Percentiles rank a stretch among this genome's conserved stretches.
These are phyloP conservation scores for Trichoderma oligosporum DNA, from an alignment of 2,329 filamentous ascomycete genomes.

Conservation along the genomic window DNA sequence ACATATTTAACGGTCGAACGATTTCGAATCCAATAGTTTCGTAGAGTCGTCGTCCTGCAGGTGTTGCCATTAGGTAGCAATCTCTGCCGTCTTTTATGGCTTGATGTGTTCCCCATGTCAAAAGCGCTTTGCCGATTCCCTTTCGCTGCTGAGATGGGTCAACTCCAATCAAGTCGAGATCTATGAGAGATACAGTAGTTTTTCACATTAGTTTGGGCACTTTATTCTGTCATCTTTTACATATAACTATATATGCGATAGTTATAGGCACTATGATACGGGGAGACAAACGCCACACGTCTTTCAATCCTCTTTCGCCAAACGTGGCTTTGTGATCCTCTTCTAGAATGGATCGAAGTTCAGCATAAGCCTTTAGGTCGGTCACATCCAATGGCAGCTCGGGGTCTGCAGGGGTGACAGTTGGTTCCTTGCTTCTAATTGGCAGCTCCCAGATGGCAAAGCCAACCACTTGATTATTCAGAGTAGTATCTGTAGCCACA, in stretches of 20 bases:
- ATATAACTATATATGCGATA: too few species aligned
- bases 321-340: constrained; percentile 16
- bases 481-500: constrained; percentile 15
- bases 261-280: background rate
- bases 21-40: constrained; percentile 14
- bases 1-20: constrained; percentile 14
- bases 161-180: constrained; percentile 23
- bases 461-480: constrained; percentile 18
- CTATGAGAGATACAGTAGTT: background rate
- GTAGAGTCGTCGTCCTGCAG: constrained; percentile 18
- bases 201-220: background rate
- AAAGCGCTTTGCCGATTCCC: constrained; percentile 21
- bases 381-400: constrained; percentile 8
- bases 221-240: too few species aligned
- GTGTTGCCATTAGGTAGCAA: constrained; percentile 21
- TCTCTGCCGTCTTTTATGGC: constrained; percentile 18
- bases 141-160: constrained; percentile 20
- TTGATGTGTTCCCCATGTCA: constrained; percentile 21
- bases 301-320: constrained; percentile 19
- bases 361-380: constrained; percentile 14
- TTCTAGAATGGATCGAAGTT: constrained; percentile 9
- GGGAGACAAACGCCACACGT: constrained; percentile 23
- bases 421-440: background rate
- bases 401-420: background rate
- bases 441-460: constrained; percentile 15